Base-by-base conservation (phyloP, 1,284 basidiomycete genomes). In the Boletus hoseneyae region DNA sequence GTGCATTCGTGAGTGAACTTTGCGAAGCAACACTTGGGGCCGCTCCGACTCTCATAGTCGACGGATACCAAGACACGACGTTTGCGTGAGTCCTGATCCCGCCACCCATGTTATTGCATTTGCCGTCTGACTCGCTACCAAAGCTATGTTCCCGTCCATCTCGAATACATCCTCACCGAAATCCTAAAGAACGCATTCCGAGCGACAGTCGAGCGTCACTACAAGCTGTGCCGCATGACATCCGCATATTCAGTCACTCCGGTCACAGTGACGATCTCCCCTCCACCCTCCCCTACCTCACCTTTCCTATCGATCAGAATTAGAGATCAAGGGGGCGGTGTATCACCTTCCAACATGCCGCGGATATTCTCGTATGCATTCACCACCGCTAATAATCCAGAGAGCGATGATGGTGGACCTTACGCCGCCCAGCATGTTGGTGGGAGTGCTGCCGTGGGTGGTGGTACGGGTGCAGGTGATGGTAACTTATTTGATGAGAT, bases 291-390 rank as follows among this genome's bases (percentile, higher is more conserved):
- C 37, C 68, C 66, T 42, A 60, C 65, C 6, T 64, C 69, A 11
- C 61, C 74, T 29, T 86, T 82, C 65, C 78, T 94, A 48, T 86
- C 85, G 25, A 75, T 95, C 36, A 79, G 93, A 33, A 77, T 95
- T 21, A 78, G 93, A 29, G 92, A 95, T 59, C 83, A 90, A 59
- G 93, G 93, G 3, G 92, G 91, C 15, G 92, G 92, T 4, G 85
- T 95, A 33, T 76, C 83, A 1, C 84, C 84, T 3, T 71, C 77
- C 8, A 82, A 93, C 63, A 80, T 94, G 73, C 72, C 78, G 15
- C 79, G 83, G 45, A 87, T 95, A 50, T 95, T 94, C 68, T 90
- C 88, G 19, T 95, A 95, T 65, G 90, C 91, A 6, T 95, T 93
- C 66, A 93, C 92, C 3, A 94, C 92, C 3, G 73, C 75, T 4